These are phyloP conservation scores for Sonneratia alba DNA, from an alignment of 345 rosid species.

Conservation along the genomic window DNA sequence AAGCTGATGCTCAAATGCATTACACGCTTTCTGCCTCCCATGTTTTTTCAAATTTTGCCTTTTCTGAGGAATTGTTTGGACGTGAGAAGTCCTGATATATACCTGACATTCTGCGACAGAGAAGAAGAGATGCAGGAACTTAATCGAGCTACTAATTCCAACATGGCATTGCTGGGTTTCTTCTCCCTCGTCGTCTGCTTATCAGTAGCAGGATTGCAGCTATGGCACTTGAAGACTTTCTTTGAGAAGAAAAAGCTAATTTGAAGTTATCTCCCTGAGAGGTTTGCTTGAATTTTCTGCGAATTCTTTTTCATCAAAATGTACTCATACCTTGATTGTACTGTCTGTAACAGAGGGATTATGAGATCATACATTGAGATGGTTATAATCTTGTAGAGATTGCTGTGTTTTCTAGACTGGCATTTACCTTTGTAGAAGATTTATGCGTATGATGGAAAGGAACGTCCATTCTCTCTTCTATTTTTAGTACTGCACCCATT, in stretches of 20 bases:
- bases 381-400: background rate
- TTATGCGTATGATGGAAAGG: background rate
- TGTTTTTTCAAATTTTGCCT: background rate
- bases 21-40: background rate
- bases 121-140: slow-evolving; percentile 92
- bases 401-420: background rate
- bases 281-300: background rate
- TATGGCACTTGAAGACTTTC: slow-evolving; percentile 84
- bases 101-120: slow-evolving; percentile 24
- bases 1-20: background rate
- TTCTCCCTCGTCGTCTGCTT: slow-evolving; percentile 67
- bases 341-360: background rate
- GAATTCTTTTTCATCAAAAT: background rate
- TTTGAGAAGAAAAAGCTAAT: slow-evolving; percentile 94
- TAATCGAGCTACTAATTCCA: slow-evolving; percentile 56
- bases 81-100: background rate
- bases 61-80: background rate
- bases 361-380: background rate
- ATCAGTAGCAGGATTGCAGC: slow-evolving; percentile 80
- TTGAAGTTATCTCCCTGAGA: slow-evolving; percentile 18
- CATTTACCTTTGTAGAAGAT: background rate
- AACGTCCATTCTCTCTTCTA: too few species aligned
- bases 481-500: too few species aligned
- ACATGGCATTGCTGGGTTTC: slow-evolving; percentile 72
- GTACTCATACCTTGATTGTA: background rate